Conservation (phyloP, 768 basidiomycete genomes). For the Pleurotus djamor region DNA sequence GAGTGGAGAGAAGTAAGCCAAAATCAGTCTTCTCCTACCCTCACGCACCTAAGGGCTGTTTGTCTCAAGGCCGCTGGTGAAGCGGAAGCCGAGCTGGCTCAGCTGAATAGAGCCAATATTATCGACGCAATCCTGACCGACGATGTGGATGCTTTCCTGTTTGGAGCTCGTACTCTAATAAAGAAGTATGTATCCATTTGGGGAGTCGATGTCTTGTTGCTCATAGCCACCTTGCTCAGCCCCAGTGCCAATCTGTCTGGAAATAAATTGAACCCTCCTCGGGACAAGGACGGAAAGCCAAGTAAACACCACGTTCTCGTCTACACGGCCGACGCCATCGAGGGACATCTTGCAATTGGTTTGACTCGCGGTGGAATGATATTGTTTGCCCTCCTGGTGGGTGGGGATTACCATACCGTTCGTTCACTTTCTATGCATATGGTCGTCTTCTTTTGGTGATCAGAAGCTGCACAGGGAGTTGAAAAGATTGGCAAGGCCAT, state of each 20-base stretch:
- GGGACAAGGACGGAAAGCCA: constrained; percentile 41
- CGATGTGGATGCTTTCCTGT: constrained; percentile 42
- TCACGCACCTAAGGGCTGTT: constrained; percentile 41
- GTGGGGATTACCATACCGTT: constrained; percentile 34
- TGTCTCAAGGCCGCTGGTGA: constrained; percentile 57
- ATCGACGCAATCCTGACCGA: constrained; percentile 49
- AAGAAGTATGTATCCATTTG: constrained; percentile 11
- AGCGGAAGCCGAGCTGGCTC: constrained; percentile 28
- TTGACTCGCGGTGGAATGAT: constrained; percentile 26
- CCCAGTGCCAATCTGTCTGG: constrained; percentile 15
- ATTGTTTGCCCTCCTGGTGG: constrained; percentile 27
- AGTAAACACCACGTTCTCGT: constrained; percentile 39
- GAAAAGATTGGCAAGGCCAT: constrained; percentile 46
- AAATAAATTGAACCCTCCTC: constrained; percentile 42
- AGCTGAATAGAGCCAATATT: constrained; percentile 30
- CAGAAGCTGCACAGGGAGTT: constrained; percentile 10
- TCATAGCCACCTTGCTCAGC: constrained; percentile 21
- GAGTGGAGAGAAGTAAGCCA: constrained; percentile 48
- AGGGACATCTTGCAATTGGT: constrained; percentile 14
- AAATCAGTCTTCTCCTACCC: not conserved
- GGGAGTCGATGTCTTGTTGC: not conserved
- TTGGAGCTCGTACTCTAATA: constrained; percentile 31
- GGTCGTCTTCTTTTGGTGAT: not conserved
- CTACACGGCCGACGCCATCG: constrained; percentile 15
- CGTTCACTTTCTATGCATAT: constrained; percentile 32